These are phyloP conservation scores for Colletotrichum sp. DNA, from an alignment of 2,329 filamentous ascomycete species.

Conservation along the genomic window DNA sequence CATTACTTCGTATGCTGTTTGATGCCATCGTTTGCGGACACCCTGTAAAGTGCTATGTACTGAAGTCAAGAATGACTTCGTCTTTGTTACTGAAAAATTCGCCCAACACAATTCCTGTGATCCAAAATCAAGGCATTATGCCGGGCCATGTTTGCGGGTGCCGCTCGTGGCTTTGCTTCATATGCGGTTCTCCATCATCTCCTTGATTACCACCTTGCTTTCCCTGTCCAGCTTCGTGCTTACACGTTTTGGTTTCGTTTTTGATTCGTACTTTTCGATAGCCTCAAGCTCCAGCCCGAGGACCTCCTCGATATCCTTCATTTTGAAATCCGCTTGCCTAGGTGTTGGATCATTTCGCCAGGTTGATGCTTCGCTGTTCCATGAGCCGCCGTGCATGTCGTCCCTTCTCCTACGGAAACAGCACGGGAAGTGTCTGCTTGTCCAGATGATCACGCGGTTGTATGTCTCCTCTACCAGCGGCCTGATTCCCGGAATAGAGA, in stretches of 20 bases:
- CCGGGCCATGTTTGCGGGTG: neutral
- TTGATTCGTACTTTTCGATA: neutral
- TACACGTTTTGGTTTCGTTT: neutral
- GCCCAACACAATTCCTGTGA: neutral
- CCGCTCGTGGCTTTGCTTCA: neutral
- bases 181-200: neutral
- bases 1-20: neutral
- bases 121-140: neutral
- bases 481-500: conserved; percentile 56
- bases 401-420: neutral
- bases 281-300: neutral
- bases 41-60: neutral
- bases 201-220: neutral
- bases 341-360: neutral
- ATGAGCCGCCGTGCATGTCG: neutral
- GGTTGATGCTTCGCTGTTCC: neutral
- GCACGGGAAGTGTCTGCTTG: neutral
- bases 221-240: neutral
- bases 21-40: neutral
- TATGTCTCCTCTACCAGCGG: conserved; percentile 33
- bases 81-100: neutral
- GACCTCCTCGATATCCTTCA: neutral
- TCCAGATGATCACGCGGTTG: neutral
- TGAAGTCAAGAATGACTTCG: neutral
- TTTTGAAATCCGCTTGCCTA: neutral